phyloP scores from a whole-genome alignment of 2,329 filamentous ascomycete genomes.

The Aspergillus fumigatus region DNA sequence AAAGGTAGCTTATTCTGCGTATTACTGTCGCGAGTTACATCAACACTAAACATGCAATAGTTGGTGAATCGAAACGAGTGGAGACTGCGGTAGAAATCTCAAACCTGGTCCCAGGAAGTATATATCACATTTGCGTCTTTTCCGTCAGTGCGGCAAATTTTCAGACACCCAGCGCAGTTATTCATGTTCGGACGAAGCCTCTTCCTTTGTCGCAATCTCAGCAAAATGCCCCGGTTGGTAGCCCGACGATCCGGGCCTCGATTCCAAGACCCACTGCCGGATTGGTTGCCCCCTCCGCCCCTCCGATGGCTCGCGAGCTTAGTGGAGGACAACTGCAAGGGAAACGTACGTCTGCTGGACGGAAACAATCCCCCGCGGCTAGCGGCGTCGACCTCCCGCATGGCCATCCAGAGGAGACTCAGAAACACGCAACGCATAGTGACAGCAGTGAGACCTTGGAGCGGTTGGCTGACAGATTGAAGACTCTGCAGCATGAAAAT shows the following conservation, averaged over 20 bases:
- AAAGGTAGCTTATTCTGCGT: slow-evolving; percentile 55
- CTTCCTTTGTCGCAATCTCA: slow-evolving; percentile 38
- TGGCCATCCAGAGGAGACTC: slow-evolving; percentile 36
- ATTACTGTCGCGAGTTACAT: neutral
- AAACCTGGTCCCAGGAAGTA: slow-evolving; percentile 77
- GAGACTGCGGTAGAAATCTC: slow-evolving; percentile 90
- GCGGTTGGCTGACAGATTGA: slow-evolving; percentile 75
- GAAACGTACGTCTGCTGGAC: slow-evolving; percentile 65
- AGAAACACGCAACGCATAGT: slow-evolving; percentile 37
- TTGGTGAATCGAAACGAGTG: slow-evolving; percentile 75
- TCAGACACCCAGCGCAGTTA: slow-evolving; percentile 78
- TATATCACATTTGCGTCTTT: slow-evolving; percentile 90
- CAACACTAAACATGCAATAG: slow-evolving; percentile 40
- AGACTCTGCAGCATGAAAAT: slow-evolving; percentile 74
- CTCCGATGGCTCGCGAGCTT: slow-evolving; percentile 62
- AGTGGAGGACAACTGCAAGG: slow-evolving; percentile 50
- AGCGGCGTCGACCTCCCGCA: slow-evolving; percentile 38
- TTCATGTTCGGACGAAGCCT: slow-evolving; percentile 72
- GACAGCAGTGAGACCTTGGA: slow-evolving; percentile 65
- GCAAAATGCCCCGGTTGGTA: slow-evolving; percentile 29
- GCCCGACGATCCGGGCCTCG: slow-evolving; percentile 49
- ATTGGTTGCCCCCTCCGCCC: slow-evolving; percentile 57
- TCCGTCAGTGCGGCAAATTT: slow-evolving; percentile 90
- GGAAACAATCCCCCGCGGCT: slow-evolving; percentile 71
- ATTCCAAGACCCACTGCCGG: slow-evolving; percentile 51